Conservation (phyloP, 371 early-diverging fungal species). For the Zopfochytrium polystomum region DNA sequence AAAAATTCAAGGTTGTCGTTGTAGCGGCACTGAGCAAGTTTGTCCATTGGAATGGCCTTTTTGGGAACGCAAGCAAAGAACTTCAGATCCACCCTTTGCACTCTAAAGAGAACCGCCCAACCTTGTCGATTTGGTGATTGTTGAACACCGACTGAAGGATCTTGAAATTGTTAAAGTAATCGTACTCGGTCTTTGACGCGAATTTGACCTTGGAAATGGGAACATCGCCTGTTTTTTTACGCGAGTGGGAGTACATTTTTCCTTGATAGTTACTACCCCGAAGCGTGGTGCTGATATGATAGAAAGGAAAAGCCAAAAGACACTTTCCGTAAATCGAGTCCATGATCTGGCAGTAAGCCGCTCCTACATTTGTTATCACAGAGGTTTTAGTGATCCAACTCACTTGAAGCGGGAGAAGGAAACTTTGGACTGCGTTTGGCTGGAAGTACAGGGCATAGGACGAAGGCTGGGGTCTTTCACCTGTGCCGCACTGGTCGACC, state of each 20-base stretch:
- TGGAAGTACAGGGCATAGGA: too few relatives aligned
- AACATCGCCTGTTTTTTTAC: conserved; percentile 42
- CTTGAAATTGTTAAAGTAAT: conserved; percentile 81
- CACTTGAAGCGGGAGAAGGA: not conserved
- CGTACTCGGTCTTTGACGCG: conserved; percentile 78
- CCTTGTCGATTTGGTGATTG: conserved; percentile 57
- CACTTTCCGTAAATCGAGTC: conserved; percentile 73
- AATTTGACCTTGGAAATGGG: conserved; percentile 77
- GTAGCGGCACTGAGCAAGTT: conserved; percentile 79
- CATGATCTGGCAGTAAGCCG: conserved; percentile 81
- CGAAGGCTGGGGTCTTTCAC: conserved; percentile 43
- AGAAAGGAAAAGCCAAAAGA: conserved; percentile 1
- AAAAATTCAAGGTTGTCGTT: conserved; percentile 91
- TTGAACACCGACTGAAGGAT: conserved; percentile 75
- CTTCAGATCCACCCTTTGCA: not conserved
- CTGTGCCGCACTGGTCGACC: conserved; percentile 84
- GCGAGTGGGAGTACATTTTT: not conserved
- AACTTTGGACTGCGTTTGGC: not conserved
- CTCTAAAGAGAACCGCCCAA: not conserved
- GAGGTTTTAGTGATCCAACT: not conserved
- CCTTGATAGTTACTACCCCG: too few relatives aligned
- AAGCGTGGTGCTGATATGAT: not conserved
- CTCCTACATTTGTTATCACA: conserved; percentile 43
- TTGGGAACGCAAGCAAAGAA: not conserved
- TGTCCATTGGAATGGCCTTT: conserved; percentile 68